Evolutionary conservation across 2,329 filamentous ascomycete species (phyloP).

Genomic region (Leptodontidium sp.): DNA sequence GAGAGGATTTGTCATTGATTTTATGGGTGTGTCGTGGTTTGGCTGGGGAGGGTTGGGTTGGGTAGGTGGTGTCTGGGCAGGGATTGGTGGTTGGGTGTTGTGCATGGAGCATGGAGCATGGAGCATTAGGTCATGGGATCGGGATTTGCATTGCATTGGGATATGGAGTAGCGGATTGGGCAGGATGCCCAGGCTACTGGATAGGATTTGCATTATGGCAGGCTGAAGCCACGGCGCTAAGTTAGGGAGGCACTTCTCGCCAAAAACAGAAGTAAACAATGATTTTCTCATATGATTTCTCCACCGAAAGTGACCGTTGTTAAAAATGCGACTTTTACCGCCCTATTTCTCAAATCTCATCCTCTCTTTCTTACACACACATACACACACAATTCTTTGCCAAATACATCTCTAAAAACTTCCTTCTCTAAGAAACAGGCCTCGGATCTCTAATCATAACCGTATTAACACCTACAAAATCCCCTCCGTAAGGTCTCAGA

Average conservation of each 20-base stretch:
- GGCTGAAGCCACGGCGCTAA: neutral
- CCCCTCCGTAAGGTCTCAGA: conserved; percentile 41
- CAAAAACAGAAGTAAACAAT: neutral
- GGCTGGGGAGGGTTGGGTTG: neutral
- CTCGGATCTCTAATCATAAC: conserved; percentile 44
- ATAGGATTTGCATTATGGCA: neutral
- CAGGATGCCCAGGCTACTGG: neutral
- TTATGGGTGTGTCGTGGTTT: neutral
- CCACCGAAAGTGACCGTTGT: neutral
- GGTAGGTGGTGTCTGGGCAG: neutral
- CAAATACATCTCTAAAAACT: neutral
- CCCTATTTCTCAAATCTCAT: neutral
- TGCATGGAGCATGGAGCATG: neutral
- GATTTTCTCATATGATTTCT: neutral
- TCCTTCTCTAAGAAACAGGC: conserved; percentile 1
- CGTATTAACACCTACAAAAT: conserved; percentile 33
- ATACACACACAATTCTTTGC: too few relatives aligned
- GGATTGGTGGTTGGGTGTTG: neutral
- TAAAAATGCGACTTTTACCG: neutral
- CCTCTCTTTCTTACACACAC: too few relatives aligned
- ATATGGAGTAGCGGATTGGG: neutral
- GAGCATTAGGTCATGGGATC: neutral
- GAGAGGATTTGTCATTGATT: conserved; percentile 73
- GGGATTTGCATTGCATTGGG: too few relatives aligned
- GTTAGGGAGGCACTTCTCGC: neutral